Percentiles rank a stretch among this genome's conserved stretches.
Conservation (phyloP, 805 yeast species). For the Ogataea trehaloabstinens region DNA sequence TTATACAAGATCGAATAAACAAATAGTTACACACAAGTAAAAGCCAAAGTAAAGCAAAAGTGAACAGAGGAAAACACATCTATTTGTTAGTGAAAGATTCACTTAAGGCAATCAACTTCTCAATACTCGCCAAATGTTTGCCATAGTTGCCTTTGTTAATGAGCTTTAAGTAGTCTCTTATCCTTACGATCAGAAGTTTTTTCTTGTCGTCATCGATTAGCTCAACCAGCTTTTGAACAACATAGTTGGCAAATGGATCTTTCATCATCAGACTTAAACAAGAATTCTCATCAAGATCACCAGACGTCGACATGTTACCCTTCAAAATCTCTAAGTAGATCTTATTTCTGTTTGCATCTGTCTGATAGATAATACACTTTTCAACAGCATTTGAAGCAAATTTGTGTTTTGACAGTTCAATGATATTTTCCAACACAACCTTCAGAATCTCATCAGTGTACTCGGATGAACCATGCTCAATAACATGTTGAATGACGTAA, state of each 20-base stretch:
- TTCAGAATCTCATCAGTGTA: slow-evolving; percentile 60
- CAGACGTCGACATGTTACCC: slow-evolving; percentile 41
- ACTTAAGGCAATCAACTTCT: slow-evolving; percentile 60
- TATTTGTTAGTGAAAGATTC: slow-evolving; percentile 32
- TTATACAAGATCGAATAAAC: too few relatives aligned
- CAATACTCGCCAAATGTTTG: slow-evolving; percentile 81
- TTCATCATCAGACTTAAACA: slow-evolving; percentile 91
- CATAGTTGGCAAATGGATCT: slow-evolving; percentile 97
- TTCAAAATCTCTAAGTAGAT: slow-evolving; percentile 68
- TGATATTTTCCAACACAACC: slow-evolving; percentile 59
- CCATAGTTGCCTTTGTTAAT: slow-evolving; percentile 70
- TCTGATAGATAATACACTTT: slow-evolving; percentile 79
- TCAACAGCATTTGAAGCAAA: slow-evolving; percentile 98
- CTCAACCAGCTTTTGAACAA: slow-evolving; percentile 90
- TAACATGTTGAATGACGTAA: slow-evolving; percentile 93
- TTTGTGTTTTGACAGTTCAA: slow-evolving; percentile 89
- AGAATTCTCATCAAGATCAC: slow-evolving; percentile 56
- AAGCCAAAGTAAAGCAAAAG: too few relatives aligned
- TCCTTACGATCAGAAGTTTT: slow-evolving; percentile 65
- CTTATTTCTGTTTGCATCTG: slow-evolving; percentile 54
- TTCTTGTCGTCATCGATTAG: slow-evolving; percentile 71
- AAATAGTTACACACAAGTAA: too few relatives aligned
- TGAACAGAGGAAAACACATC: background rate
- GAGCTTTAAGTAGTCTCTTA: slow-evolving; percentile 75
- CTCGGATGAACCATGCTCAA: slow-evolving; percentile 70